Base-by-base conservation (phyloP, 164 flowering plant genomes). In the Vitis amurensis region DNA sequence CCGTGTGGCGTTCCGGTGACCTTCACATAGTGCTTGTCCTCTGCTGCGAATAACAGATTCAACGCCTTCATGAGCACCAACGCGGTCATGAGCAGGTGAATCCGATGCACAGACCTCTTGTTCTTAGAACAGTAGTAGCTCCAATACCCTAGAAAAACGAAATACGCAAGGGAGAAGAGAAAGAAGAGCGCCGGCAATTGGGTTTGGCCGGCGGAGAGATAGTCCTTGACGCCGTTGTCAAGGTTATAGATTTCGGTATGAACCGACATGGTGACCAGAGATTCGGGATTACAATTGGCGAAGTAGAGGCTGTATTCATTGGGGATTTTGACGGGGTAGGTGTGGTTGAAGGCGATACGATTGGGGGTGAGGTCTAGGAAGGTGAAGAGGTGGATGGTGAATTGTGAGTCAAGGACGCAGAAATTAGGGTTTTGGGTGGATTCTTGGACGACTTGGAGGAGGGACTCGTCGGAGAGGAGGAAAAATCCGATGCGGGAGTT, bases 1-100 rank as follows among this genome's bases (percentile, higher is more conserved):
- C 96, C 96, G 64, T 91, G 96, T 7, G 96, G 88, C 0, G 88
- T 86, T 1, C 96, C 96, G 1, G 98, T 89, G 44, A 75, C 83
- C 81, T 88, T 89, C 10, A 91, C 88, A 67, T 79, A 91, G 52
- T 88, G 91, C 78, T 89, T 91, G 65, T 92, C 97, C 86, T 89
- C 94, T 0, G 92, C 93, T 1, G 88, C 97, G 50, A 84, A 89
- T 23, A 92, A 70, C 73, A 91, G 69, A 50, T 92, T 91, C 77
- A 92, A 68, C 0, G 93, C 88, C 65, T 92, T 92, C 81, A 87
- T 78, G 4, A 89, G 47, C 2, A 92, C 67, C 71, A 92, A 79
- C 0, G 63, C 86, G 0, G 72, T 91, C 98, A 92, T 92, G 9
- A 92, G 56, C 23, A 83, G 16, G 68, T 92, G 98, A 73, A 93